Evolutionary conservation across 495 filamentous ascomycete species (phyloP), one percentile per base, ranked within the genome.

Genomic region (Penicillium tannophilum): DNA sequence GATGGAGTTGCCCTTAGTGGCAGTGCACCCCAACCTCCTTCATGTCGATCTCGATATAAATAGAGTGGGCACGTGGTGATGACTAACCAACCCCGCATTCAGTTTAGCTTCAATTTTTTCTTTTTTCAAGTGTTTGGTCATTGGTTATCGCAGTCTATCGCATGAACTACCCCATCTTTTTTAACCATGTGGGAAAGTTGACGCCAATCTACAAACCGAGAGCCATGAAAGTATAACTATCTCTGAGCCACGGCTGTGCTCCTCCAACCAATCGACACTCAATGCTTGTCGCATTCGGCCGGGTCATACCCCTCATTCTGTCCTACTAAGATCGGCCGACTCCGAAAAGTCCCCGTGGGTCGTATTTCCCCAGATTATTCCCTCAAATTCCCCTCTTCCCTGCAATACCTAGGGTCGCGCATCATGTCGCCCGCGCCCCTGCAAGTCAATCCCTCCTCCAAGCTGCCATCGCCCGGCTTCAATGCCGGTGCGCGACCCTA

Each of bases 401-500:
- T 39, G 43, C 46, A 39, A 60, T 58, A 57, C 36, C 31, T 36
- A 52, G 60, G 67, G 58, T 61, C 10, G 59, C 56, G 56, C 67
- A 75, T 66, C 68, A 78, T 78, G 75, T 68, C 75, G 57, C 68
- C 72, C 56, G 61, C 69, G 56, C 61, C 72, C 42, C 56, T 64
- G 47, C 67, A 69, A 56, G 62, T 67, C 63, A 72, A 67, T 63
- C 60, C 75, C 10, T 62, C 65, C 47, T 67, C 70, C 20, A 78
- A 78, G 53, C 62, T 72, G 30, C 67, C 72, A 45, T 76, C 76
- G 47, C 72, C 76, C 54, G 72, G 72, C 24, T 74, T 80, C 63
- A 78, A 76, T 55, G 73, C 77, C 46, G 77, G 77, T 10, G 71
- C 77, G 50, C 68, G 77, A 52, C 79, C 79, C 2, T 81, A 82